Percentiles rank a stretch among this genome's conserved stretches.
phyloP scores from a whole-genome alignment of 2,329 filamentous ascomycete genomes.

The Aciculosporium take region DNA sequence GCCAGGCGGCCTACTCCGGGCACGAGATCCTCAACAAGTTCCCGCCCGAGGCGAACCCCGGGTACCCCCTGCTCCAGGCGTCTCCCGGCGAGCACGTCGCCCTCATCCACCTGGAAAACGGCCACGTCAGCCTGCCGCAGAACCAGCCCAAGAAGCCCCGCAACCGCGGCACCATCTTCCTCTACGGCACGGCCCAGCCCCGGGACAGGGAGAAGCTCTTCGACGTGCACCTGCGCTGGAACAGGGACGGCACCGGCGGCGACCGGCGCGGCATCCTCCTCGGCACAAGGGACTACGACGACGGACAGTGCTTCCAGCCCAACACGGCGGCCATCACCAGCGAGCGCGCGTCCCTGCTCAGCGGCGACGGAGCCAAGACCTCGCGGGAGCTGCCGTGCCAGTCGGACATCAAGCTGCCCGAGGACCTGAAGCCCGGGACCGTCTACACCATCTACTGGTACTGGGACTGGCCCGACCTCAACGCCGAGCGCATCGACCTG shows the following conservation, averaged over 20 bases:
- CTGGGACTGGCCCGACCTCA: slow-evolving; percentile 75
- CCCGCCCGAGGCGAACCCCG: slow-evolving; percentile 22
- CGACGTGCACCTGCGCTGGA: slow-evolving; percentile 70
- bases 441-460: slow-evolving; percentile 85
- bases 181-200: slow-evolving; percentile 56
- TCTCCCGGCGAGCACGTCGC: slow-evolving; percentile 49
- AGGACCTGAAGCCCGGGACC: slow-evolving; percentile 44
- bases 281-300: slow-evolving; percentile 69
- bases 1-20: slow-evolving; percentile 50
- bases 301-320: slow-evolving; percentile 76
- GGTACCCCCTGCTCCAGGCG: slow-evolving; percentile 48
- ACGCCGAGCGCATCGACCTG: slow-evolving; percentile 25
- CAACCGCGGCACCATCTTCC: slow-evolving; percentile 57
- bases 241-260: slow-evolving; percentile 62
- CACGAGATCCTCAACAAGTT: slow-evolving; percentile 36
- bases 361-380: slow-evolving; percentile 36
- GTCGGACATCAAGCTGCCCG: slow-evolving; percentile 62
- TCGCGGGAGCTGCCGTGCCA: slow-evolving; percentile 62
- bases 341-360: slow-evolving; percentile 42
- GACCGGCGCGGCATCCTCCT: slow-evolving; percentile 65
- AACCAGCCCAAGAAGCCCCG: slow-evolving; percentile 43
- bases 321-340: slow-evolving; percentile 45
- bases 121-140: slow-evolving; percentile 51
- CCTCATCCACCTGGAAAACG: slow-evolving; percentile 59
- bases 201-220: slow-evolving; percentile 32